Percentiles rank a stretch among this genome's conserved stretches.
These are phyloP conservation scores for Xylaria sp. DNA, from an alignment of 2,329 filamentous ascomycete species.

Conservation along the genomic window DNA sequence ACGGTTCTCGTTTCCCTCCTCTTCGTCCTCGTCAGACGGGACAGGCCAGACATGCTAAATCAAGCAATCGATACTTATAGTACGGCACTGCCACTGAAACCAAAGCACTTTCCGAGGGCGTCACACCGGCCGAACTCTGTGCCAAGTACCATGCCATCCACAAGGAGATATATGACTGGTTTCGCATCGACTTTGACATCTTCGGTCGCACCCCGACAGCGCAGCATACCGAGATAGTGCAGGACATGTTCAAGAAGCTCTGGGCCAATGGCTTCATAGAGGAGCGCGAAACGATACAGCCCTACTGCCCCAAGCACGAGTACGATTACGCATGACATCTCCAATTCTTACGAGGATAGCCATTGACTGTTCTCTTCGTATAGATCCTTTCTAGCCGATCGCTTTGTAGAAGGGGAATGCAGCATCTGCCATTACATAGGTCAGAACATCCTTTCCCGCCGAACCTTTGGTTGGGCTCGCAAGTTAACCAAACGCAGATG, in stretches of 20 bases:
- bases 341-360: too few relatives aligned
- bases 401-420: slow-evolving; percentile 61
- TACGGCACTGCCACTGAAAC: slow-evolving; percentile 97
- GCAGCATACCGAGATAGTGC: slow-evolving; percentile 91
- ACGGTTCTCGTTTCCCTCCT: not conserved
- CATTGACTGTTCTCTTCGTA: slow-evolving; percentile 1
- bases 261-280: slow-evolving; percentile 88
- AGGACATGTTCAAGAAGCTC: slow-evolving; percentile 89
- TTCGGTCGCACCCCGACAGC: slow-evolving; percentile 87
- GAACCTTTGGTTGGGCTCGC: not conserved
- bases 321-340: slow-evolving; percentile 1
- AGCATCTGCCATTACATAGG: slow-evolving; percentile 61
- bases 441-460: not conserved
- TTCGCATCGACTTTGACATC: slow-evolving; percentile 85
- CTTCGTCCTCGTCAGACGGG: not conserved
- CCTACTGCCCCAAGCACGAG: slow-evolving; percentile 84
- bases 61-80: slow-evolving; percentile 32
- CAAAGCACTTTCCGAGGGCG: slow-evolving; percentile 88
- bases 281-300: slow-evolving; percentile 87
- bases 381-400: slow-evolving; percentile 80
- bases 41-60: slow-evolving; percentile 5
- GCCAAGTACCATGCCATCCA: slow-evolving; percentile 93
- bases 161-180: slow-evolving; percentile 78
- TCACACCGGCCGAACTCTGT: slow-evolving; percentile 86
- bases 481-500: slow-evolving; percentile 14